Evolutionary conservation across 1,284 basidiomycete genomes (phyloP), one percentile per base, ranked within the genome.

Genomic region (Puccinia triticina): DNA sequence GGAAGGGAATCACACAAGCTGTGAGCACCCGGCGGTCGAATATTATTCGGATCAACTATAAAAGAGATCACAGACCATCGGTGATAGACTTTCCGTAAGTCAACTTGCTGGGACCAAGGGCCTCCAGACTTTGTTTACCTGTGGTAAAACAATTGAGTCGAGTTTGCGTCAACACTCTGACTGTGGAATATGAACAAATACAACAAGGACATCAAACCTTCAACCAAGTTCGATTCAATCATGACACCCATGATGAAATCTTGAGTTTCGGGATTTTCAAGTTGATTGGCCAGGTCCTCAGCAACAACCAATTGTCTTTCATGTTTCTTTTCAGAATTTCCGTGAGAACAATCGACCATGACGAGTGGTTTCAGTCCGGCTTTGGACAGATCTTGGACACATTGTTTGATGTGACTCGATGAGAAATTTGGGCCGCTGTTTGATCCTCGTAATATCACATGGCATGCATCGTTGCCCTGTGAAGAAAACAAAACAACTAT

Each of bases 311-410:
- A 87, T 85, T 91, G 90, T 84, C 89, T 89, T 83, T 88, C 87
- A 85, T 90, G 90, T 86, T 91, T 89, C 88, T 91, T 91, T 83
- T 88, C 88, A 79, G 88, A 89, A 87, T 91, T 91, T 50, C 90
- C 90, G 86, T 91, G 96, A 85, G 94, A 96, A 90, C 96, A 98
- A 87, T 98, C 95, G 85, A 96, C 93, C 94, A 96, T 96, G 84
- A 95, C 90, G 86, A 92, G 93, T 84, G 92, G 90, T 53, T 91
- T 87, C 76, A 94, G 89, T n/a, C 91, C 92, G 23, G 94, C 93
- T 87, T 93, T 93, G 83, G 89, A 88, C 84, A 98, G 93, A 43
- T 90, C 88, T 50, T 89, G 89, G 1, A 91, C 89, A 8, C 94
- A 94, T 55, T 90, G 90, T 84, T 91, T 89, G 84, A 97, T 93